A percentile compares a stretch with the other conserved stretches of the same genome.
phyloP scores from a whole-genome alignment of 2,329 filamentous ascomycete species.

The Passalora sequoiae region DNA sequence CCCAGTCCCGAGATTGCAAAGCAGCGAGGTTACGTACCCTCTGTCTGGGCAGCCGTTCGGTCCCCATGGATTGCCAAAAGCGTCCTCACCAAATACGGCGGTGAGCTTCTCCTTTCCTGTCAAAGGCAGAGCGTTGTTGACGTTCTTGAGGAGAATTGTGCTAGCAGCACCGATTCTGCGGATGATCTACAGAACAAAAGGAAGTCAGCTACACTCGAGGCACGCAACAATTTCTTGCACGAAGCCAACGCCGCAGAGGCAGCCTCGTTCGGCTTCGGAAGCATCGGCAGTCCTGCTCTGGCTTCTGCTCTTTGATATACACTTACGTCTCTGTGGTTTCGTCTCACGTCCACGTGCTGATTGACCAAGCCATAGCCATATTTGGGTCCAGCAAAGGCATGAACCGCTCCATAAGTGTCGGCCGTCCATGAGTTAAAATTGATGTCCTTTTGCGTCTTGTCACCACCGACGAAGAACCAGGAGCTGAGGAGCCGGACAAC shows the following conservation, averaged over 20 bases:
- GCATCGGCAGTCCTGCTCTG: no score
- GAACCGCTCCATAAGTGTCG: conserved; percentile 63
- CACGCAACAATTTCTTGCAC: no score
- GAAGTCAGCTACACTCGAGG: no score
- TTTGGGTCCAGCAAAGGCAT: conserved; percentile 53
- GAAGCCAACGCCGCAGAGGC: no score
- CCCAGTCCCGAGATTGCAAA: no score
- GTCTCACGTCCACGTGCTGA: conserved; percentile 75
- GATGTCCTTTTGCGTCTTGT: conserved; percentile 48
- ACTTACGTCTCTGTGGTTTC: conserved; percentile 65
- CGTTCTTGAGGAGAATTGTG: conserved; percentile 63
- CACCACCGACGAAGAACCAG: conserved; percentile 51
- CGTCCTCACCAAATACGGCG: conserved; percentile 76
- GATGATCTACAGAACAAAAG: no score
- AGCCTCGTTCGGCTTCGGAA: no score
- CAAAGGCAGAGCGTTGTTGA: conserved; percentile 51
- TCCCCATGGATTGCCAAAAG: conserved; percentile 66
- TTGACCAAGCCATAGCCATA: conserved; percentile 64
- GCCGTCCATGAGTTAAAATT: conserved; percentile 88
- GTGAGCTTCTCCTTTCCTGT: conserved; percentile 63
- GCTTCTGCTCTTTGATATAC: no score
- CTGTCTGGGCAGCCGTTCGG: conserved; percentile 74
- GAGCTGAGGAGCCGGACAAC: conserved; percentile 29
- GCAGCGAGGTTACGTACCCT: no score
- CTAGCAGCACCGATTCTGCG: conserved; percentile 72